Evolutionary conservation across 2,329 filamentous ascomycete genomes (phyloP).

Genomic region (Botryosphaeria dothidea): DNA sequence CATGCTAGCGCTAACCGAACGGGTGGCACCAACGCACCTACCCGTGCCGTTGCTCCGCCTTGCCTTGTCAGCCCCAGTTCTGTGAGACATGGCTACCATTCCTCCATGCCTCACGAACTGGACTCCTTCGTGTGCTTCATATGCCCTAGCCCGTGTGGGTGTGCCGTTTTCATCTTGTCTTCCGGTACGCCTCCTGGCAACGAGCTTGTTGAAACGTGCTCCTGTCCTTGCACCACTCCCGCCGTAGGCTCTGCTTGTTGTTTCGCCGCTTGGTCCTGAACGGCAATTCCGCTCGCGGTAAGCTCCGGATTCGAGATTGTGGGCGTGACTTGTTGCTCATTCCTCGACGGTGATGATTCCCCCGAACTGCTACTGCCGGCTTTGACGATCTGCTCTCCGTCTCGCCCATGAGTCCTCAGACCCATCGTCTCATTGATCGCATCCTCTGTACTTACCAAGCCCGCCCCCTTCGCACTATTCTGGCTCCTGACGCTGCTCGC

Average conservation of each 20-base stretch:
- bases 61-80: neutral
- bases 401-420: conserved; percentile 40
- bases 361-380: conserved; percentile 27
- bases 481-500: conserved; percentile 66
- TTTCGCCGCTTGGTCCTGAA: neutral
- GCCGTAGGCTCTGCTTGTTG: conserved; percentile 26
- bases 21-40: neutral
- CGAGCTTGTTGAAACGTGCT: conserved; percentile 41
- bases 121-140: conserved; percentile 23
- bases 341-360: neutral
- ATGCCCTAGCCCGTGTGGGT: conserved; percentile 36
- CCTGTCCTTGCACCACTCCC: conserved; percentile 29
- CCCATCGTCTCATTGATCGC: conserved; percentile 33
- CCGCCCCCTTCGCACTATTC: conserved; percentile 31
- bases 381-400: conserved; percentile 34
- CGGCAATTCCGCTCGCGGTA: neutral
- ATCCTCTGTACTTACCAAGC: conserved; percentile 32
- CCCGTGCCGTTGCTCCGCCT: neutral
- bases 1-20: neutral
- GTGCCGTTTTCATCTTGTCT: conserved; percentile 38
- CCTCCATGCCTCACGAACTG: conserved; percentile 8
- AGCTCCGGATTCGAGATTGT: conserved; percentile 5
- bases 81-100: neutral
- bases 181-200: conserved; percentile 45
- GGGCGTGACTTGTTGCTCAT: neutral